Conservation (phyloP, 495 filamentous ascomycete genomes). For the Emericellopsis terricola region DNA sequence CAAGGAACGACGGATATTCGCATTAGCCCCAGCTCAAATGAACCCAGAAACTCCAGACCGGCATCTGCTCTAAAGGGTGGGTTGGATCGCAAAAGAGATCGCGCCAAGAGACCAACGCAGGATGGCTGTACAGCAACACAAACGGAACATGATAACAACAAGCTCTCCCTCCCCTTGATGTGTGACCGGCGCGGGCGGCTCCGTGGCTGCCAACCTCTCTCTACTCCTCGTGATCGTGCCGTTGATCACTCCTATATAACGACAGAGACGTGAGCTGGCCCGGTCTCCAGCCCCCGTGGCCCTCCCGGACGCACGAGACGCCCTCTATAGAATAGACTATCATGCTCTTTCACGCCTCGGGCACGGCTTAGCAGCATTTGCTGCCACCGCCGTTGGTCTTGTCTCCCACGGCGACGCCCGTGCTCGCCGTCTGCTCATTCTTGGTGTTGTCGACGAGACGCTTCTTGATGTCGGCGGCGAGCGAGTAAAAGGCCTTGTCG, state of each 20-base stretch:
- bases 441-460: constrained; percentile 73
- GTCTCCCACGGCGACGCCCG: constrained; percentile 56
- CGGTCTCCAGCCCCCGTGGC: no score
- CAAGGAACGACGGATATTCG: neutral
- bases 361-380: constrained; percentile 83
- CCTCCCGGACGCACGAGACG: no score
- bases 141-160: no score
- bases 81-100: neutral
- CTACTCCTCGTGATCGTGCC: no score
- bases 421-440: constrained; percentile 44
- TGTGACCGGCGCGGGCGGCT: no score
- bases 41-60: constrained; percentile 3
- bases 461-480: constrained; percentile 97
- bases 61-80: constrained; percentile 2
- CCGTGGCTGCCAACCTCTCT: no score
- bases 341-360: no score
- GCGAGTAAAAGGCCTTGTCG: constrained; percentile 92
- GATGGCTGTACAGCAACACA: neutral
- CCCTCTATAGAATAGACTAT: no score
- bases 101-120: neutral
- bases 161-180: no score
- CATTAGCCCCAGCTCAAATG: neutral
- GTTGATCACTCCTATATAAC: no score
- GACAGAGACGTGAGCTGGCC: no score
- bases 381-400: constrained; percentile 42